Conservation (phyloP, 2,329 filamentous ascomycete species). For the Akanthomyces uredinophilus region DNA sequence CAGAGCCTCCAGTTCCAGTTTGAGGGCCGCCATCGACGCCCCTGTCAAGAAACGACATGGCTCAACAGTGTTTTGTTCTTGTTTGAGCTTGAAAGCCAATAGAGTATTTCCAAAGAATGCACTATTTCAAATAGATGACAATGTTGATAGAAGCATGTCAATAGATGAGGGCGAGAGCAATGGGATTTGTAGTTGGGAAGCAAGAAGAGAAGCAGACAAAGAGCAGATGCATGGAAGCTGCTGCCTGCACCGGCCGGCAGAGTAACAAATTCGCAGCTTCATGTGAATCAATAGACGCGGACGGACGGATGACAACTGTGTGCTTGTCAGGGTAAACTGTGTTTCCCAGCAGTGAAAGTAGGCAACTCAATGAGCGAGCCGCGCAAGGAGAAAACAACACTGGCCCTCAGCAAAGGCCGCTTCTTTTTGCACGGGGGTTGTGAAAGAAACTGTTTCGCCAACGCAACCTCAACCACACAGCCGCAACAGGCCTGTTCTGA, state of each 20-base stretch:
- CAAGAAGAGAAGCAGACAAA: neutral
- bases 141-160: neutral
- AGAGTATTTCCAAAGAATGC: neutral
- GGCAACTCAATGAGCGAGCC: neutral
- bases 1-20: neutral
- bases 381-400: neutral
- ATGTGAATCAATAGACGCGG: constrained; percentile 2
- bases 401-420: neutral
- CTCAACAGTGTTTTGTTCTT: neutral
- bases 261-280: neutral
- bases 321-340: neutral
- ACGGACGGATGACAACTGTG: neutral
- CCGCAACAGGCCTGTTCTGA: neutral
- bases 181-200: neutral
- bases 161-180: neutral
- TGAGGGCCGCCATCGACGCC: neutral
- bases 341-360: neutral
- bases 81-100: neutral
- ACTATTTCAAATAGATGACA: neutral
- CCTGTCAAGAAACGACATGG: neutral
- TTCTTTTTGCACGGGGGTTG: neutral
- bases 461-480: neutral
- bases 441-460: constrained; percentile 5
- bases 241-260: neutral
- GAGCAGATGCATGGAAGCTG: neutral